A percentile compares a stretch with the other conserved stretches of the same genome.
Evolutionary conservation across 2,329 filamentous ascomycete genomes (phyloP).

Genomic region (Hypoxylon sp.): DNA sequence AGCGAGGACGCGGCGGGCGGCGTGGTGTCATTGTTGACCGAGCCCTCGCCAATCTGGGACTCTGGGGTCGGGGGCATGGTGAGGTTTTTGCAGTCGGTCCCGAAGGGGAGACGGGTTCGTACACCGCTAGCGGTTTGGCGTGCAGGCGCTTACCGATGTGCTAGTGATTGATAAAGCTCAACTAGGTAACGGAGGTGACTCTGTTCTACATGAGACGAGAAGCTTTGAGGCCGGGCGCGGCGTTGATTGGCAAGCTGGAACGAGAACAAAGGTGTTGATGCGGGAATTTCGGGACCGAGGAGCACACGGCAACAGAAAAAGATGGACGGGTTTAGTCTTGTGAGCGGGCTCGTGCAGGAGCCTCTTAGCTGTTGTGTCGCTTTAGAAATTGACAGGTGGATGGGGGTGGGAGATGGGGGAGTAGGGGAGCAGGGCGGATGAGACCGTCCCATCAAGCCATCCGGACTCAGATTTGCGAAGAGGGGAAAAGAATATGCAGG

Average conservation of each 20-base stretch:
- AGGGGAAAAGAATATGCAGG: conserved; percentile 39
- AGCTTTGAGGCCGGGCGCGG: conserved; percentile 36
- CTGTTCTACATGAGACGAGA: conserved; percentile 48
- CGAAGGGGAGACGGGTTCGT: conserved; percentile 41
- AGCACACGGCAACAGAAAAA: conserved; percentile 26
- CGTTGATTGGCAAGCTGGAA: conserved; percentile 48
- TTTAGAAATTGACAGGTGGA: conserved; percentile 20
- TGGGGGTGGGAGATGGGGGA: conserved; percentile 19
- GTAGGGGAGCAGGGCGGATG: conserved; percentile 21
- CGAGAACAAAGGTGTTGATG: conserved; percentile 39
- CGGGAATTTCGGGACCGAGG: conserved; percentile 53
- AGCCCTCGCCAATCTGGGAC: conserved; percentile 51
- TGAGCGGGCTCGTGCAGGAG: conserved; percentile 40
- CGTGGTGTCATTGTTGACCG: conserved; percentile 49
- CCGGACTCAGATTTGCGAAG: conserved; percentile 21
- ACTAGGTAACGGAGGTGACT: conserved; percentile 42
- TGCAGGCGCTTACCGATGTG: conserved; percentile 34
- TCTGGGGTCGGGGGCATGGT: conserved; percentile 54
- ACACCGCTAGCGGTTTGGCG: conserved; percentile 42
- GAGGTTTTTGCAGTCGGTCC: conserved; percentile 46
- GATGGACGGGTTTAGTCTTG: conserved; percentile 12
- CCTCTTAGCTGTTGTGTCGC: conserved; percentile 40
- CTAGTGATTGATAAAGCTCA: conserved; percentile 46
- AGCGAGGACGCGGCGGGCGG: conserved; percentile 51
- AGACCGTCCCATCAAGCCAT: conserved; percentile 36